Evolutionary conservation across 2,329 filamentous ascomycete species (phyloP), one percentile per base, ranked within the genome.

Genomic region (Parastagonospora avenae): DNA sequence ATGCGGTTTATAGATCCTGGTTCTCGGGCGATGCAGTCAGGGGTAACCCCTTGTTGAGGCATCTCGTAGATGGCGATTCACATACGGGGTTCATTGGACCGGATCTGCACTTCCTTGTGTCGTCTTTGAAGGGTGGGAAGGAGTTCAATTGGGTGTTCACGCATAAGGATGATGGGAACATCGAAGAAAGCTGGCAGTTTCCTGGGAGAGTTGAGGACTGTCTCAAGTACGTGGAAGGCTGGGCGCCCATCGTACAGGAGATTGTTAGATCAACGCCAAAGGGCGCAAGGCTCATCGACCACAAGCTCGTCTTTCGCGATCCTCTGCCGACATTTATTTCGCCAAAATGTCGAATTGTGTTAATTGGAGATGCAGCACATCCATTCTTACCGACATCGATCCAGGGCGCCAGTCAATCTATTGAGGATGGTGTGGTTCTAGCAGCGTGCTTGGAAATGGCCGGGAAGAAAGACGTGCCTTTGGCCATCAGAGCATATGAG

Each of bases 331-430:
- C 76, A 0, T 83, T 81, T 77, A 74, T 82, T 2, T 80, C 78
- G 0, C 68, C 70, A 12, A 76, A 77, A 50, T 74, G 77, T 32
- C 73, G 75, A 38, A 80, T 83, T 45, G 79, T 74, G 0, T 67
- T 82, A 36, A 73, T 83, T 4, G 81, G 81, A 2, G 81, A 84
- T 59, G 79, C 79, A 42, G 82, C 80, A 45, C 80, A 83, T 60
- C 75, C 80, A 0, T 81, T 82, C 61, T 67, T 83, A 3, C 81
- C 81, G 0, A 82, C 79, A 0, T 79, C 76, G 36, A 79, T 80
- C 0, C 80, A 83, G 57, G 80, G 80, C 3, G 80, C 80, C 1
- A 79, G 78, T 48, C 80, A 83, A 64, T 80, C 81, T 0, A 80
- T 80, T 16, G 81, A 83, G 66, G 82, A 82, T 59, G 66, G 65